Conservation (phyloP, 2,329 filamentous ascomycete genomes). For the Alternaria angustiovoidea region DNA sequence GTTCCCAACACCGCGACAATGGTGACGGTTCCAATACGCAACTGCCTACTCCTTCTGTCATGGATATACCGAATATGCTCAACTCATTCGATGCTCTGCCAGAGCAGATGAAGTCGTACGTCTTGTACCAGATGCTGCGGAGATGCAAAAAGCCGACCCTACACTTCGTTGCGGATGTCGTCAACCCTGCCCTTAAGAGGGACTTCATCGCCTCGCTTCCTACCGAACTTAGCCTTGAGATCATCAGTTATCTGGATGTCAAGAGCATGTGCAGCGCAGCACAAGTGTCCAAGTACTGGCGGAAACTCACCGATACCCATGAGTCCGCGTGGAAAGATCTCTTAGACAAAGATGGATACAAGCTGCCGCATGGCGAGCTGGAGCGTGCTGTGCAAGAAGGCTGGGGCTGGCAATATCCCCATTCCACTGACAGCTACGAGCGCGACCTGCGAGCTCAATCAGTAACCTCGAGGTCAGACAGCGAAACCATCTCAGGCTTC, state of each 20-base stretch:
- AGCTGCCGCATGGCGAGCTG: slow-evolving; percentile 80
- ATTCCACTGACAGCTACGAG: slow-evolving; percentile 77
- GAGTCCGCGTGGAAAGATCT: slow-evolving; percentile 96
- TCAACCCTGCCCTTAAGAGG: slow-evolving; percentile 93
- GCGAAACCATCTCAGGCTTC: slow-evolving; percentile 41
- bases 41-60: slow-evolving; percentile 56
- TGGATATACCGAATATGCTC: slow-evolving; percentile 86
- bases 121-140: slow-evolving; percentile 95
- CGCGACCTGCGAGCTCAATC: slow-evolving; percentile 74
- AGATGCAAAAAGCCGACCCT: slow-evolving; percentile 88
- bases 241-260: slow-evolving; percentile 85
- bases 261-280: slow-evolving; percentile 88
- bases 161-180: slow-evolving; percentile 86
- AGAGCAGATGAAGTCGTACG: slow-evolving; percentile 88
- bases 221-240: slow-evolving; percentile 84
- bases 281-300: slow-evolving; percentile 94
- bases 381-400: slow-evolving; percentile 86
- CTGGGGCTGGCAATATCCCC: slow-evolving; percentile 96
- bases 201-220: slow-evolving; percentile 89
- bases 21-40: slow-evolving; percentile 43
- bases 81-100: slow-evolving; percentile 92
- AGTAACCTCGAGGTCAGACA: slow-evolving; percentile 49
- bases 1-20: slow-evolving; percentile 25
- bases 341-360: slow-evolving; percentile 83
- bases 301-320: slow-evolving; percentile 87